phyloP scores from a whole-genome alignment of 1,284 basidiomycete species.

The Pseudozyma thailandica region DNA sequence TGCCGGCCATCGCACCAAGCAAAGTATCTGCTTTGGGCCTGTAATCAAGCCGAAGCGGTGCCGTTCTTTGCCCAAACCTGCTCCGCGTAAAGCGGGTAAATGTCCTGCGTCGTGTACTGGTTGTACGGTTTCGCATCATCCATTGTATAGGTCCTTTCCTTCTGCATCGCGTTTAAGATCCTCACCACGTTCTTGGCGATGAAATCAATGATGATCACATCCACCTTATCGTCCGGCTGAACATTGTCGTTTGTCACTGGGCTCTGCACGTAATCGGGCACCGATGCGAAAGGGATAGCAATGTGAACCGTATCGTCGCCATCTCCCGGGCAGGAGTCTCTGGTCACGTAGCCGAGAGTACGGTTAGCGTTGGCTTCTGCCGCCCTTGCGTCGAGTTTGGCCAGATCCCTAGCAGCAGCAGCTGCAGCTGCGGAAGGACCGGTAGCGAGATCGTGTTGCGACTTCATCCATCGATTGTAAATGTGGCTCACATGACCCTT shows the following conservation, averaged over 20 bases:
- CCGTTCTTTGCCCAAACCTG: slow-evolving; percentile 42
- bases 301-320: slow-evolving; percentile 62
- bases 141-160: slow-evolving; percentile 32
- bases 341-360: slow-evolving; percentile 65
- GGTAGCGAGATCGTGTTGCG: slow-evolving; percentile 15
- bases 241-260: slow-evolving; percentile 18
- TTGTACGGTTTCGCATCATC: slow-evolving; percentile 52
- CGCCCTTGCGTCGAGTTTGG: slow-evolving; percentile 22
- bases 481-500: slow-evolving; percentile 44
- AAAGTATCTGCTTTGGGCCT: too few species aligned
- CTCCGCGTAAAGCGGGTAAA: slow-evolving; percentile 60
- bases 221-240: slow-evolving; percentile 24
- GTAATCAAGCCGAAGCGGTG: too few species aligned
- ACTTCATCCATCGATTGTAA: slow-evolving; percentile 46
- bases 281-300: slow-evolving; percentile 39
- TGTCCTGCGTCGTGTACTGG: slow-evolving; percentile 60
- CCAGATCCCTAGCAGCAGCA: slow-evolving; percentile 18
- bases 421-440: slow-evolving; percentile 1
- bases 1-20: too few species aligned
- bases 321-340: slow-evolving; percentile 56
- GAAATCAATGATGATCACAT: slow-evolving; percentile 57
- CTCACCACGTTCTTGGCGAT: slow-evolving; percentile 43
- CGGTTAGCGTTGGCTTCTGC: slow-evolving; percentile 17
- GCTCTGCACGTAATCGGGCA: slow-evolving; percentile 61
- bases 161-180: slow-evolving; percentile 40